A percentile compares a stretch with the other conserved stretches of the same genome.
These are phyloP conservation scores for Atkinsonella hypoxylon DNA, from an alignment of 2,329 filamentous ascomycete species.

Conservation along the genomic window DNA sequence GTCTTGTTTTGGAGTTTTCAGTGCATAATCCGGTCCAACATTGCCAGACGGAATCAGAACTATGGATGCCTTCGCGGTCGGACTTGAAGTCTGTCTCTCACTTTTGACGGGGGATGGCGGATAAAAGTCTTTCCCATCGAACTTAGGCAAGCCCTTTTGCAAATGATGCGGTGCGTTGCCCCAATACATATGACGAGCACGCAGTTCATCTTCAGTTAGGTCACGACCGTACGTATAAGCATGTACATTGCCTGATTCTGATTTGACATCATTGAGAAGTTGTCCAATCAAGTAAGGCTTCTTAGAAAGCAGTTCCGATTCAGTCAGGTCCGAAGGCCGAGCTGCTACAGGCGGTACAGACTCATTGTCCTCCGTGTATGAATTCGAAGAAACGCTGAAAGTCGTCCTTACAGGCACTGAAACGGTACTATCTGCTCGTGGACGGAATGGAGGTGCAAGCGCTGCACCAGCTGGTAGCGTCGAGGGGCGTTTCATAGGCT, in stretches of 20 bases:
- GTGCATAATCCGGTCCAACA: not conserved
- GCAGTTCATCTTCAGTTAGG: slow-evolving; percentile 46
- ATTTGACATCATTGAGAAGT: slow-evolving; percentile 31
- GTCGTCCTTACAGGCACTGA: slow-evolving; percentile 8
- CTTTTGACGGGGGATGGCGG: slow-evolving; percentile 34
- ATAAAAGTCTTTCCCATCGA: slow-evolving; percentile 54
- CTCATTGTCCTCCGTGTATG: slow-evolving; percentile 3
- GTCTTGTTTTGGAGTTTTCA: slow-evolving; percentile 4
- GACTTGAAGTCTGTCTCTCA: not conserved
- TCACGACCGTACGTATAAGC: slow-evolving; percentile 45
- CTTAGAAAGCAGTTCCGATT: slow-evolving; percentile 6
- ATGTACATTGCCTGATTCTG: slow-evolving; percentile 27
- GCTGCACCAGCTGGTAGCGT: slow-evolving; percentile 34
- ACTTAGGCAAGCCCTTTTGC: slow-evolving; percentile 45
- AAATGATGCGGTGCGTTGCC: slow-evolving; percentile 39
- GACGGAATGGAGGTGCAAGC: slow-evolving; percentile 36
- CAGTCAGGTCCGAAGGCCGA: slow-evolving; percentile 5
- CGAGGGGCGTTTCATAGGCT: slow-evolving; percentile 21
- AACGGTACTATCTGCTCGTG: slow-evolving; percentile 18
- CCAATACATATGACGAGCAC: slow-evolving; percentile 50
- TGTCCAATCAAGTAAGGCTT: slow-evolving; percentile 44
- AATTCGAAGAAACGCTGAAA: slow-evolving; percentile 1
- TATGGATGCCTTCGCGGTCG: slow-evolving; percentile 1
- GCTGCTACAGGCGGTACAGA: not conserved
- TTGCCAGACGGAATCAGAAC: slow-evolving; percentile 2